Percentiles rank a stretch among this genome's conserved stretches.
Conservation (phyloP, 2,329 filamentous ascomycete species). For the Colletotrichum neosansevieriae region DNA sequence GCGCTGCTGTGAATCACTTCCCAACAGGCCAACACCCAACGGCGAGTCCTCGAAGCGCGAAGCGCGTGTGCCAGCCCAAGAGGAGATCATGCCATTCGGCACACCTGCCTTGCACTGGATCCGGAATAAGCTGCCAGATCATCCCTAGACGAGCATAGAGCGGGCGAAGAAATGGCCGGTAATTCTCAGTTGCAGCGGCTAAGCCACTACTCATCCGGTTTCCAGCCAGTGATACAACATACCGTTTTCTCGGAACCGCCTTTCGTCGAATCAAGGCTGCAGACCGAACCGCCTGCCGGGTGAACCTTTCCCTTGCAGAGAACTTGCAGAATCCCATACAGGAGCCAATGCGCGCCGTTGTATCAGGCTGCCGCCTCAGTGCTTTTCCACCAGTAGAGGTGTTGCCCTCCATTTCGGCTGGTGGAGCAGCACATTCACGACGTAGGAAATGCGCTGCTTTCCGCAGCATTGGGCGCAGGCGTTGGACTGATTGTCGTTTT, state of each 20-base stretch:
- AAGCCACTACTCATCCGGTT: conserved; percentile 35
- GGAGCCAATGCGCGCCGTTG: conserved; percentile 5
- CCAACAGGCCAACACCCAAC: conserved; percentile 19
- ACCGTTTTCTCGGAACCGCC: conserved; percentile 30
- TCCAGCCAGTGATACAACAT: conserved; percentile 29
- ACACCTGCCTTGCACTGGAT: conserved; percentile 22
- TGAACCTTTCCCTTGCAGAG: conserved; percentile 33
- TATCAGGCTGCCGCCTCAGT: conserved; percentile 6
- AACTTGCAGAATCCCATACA: conserved; percentile 22
- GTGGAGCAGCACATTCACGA: conserved; percentile 1
- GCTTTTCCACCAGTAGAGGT: conserved; percentile 36
- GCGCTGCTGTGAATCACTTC: conserved; percentile 17
- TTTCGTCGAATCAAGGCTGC: conserved; percentile 32
- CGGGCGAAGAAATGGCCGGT: conserved; percentile 34
- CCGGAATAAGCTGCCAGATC: conserved; percentile 36
- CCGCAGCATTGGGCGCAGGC: conserved; percentile 25
- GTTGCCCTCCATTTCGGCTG: neutral
- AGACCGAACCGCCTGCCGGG: conserved; percentile 36
- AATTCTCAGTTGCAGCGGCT: conserved; percentile 40
- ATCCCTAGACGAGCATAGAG: conserved; percentile 24
- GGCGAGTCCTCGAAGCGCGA: conserved; percentile 28
- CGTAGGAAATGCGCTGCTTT: conserved; percentile 9
- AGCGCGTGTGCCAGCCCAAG: conserved; percentile 27
- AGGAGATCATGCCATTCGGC: conserved; percentile 33
- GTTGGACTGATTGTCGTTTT: conserved; percentile 9